Evolutionary conservation across 129 eudicot species (phyloP).

Genomic region (Deinandra increscens): DNA sequence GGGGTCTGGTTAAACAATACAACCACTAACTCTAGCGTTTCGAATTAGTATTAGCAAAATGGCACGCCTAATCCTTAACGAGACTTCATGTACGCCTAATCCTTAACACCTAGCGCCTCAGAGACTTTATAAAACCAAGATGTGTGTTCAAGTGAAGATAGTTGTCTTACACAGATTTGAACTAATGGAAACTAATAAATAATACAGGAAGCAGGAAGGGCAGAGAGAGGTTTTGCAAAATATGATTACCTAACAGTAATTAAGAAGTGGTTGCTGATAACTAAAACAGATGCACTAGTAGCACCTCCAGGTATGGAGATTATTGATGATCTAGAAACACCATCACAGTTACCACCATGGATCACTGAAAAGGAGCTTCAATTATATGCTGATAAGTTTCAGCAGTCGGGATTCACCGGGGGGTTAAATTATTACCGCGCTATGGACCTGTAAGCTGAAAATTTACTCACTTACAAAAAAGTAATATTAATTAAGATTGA

Average conservation of each 20-base stretch:
- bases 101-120: too few relatives aligned
- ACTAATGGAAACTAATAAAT: not conserved
- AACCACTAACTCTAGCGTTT: too few relatives aligned
- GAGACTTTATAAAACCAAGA: too few relatives aligned
- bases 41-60: too few relatives aligned
- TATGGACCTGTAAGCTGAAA: conserved; percentile 28
- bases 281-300: conserved; percentile 18
- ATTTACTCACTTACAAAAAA: not conserved
- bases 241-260: conserved; percentile 48
- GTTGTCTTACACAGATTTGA: not conserved
- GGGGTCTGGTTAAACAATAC: too few relatives aligned
- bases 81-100: too few relatives aligned
- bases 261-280: conserved; percentile 47
- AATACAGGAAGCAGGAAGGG: conserved; percentile 46
- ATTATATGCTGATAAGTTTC: conserved; percentile 23
- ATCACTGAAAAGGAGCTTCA: conserved; percentile 27
- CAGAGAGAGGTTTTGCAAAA: conserved; percentile 53
- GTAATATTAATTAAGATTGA: not conserved
- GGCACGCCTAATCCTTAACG: too few relatives aligned
- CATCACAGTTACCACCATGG: conserved; percentile 38
- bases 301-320: conserved; percentile 56
- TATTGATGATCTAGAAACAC: conserved; percentile 29
- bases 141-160: too few relatives aligned
- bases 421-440: conserved; percentile 28
- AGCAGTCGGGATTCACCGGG: conserved; percentile 33